Conservation (phyloP, 1,139 yeast species). For the Pichia sp. region DNA sequence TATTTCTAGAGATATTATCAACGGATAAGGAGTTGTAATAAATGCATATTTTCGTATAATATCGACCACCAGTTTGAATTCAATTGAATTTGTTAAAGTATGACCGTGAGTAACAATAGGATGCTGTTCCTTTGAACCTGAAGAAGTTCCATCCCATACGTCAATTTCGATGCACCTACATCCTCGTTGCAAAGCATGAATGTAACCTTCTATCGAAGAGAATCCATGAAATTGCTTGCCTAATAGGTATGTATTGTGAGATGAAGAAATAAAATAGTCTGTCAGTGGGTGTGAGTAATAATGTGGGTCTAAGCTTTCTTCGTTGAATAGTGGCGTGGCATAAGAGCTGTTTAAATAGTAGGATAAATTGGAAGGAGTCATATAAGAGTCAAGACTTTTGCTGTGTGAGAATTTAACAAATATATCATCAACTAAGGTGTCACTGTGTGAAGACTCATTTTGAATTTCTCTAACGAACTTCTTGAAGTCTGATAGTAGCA, state of each 20-base stretch:
- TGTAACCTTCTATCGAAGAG: constrained; percentile 86
- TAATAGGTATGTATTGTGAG: constrained; percentile 86
- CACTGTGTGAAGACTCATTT: constrained; percentile 38
- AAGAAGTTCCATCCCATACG: constrained; percentile 73
- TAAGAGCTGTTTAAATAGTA: constrained; percentile 48
- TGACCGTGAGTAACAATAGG: constrained; percentile 92
- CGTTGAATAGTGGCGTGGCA: constrained; percentile 35
- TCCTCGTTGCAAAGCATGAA: constrained; percentile 84
- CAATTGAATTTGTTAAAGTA: constrained; percentile 71
- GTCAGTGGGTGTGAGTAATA: constrained; percentile 61
- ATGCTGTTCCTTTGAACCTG: constrained; percentile 29
- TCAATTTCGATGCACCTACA: constrained; percentile 92
- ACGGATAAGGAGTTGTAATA: constrained; percentile 75
- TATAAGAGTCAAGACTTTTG: constrained; percentile 5
- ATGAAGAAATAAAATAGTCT: constrained; percentile 84
- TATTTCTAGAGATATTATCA: constrained; percentile 82
- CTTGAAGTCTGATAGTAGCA: constrained; percentile 39
- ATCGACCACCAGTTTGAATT: constrained; percentile 63
- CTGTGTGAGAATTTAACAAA: constrained; percentile 43
- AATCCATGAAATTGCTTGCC: constrained; percentile 93
- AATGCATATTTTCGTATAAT: constrained; percentile 82
- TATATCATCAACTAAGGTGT: constrained; percentile 31
- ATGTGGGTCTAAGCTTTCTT: constrained; percentile 36
- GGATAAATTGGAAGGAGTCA: constrained; percentile 34
- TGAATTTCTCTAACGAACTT: constrained; percentile 51